These are phyloP conservation scores for Casuarina glauca DNA, from an alignment of 306 rosid species.

Conservation along the genomic window DNA sequence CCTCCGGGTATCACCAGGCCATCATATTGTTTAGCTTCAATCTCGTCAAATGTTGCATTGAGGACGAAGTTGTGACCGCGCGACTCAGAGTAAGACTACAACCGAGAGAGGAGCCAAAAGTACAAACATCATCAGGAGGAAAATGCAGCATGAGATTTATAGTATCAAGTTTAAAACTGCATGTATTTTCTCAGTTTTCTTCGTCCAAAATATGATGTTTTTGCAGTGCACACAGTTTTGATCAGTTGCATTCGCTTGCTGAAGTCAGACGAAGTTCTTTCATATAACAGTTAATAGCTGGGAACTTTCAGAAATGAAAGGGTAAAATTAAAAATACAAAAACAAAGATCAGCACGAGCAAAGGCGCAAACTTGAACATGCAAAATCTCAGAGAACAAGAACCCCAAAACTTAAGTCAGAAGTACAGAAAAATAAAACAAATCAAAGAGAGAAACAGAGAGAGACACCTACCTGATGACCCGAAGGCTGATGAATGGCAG, in stretches of 20 bases:
- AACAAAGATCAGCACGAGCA: background rate
- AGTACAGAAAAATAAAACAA: background rate
- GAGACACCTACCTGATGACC: slow-evolving; percentile 54
- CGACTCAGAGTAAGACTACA: slow-evolving; percentile 63
- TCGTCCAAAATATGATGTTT: background rate
- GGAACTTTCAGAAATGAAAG: background rate
- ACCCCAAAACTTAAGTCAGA: background rate
- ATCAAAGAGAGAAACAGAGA: background rate
- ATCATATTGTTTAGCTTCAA: slow-evolving; percentile 56
- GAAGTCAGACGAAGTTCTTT: background rate
- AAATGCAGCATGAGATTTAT: background rate
- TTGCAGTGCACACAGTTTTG: background rate
- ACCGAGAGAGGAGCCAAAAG: slow-evolving; percentile 9
- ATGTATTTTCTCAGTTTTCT: background rate
- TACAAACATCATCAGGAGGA: background rate
- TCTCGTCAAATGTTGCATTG: slow-evolving; percentile 80
- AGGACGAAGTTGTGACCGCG: slow-evolving; percentile 81
- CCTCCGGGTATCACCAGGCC: slow-evolving; percentile 89
- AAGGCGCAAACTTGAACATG: background rate
- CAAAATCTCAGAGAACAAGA: background rate
- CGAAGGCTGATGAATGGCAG: slow-evolving; percentile 48
- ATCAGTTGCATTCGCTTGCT: background rate
- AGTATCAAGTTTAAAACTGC: background rate
- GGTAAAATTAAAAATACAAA: background rate
- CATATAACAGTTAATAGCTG: background rate